These are phyloP conservation scores for Diversispora eburnea DNA, from an alignment of 192 early-diverging fungal species.

Conservation along the genomic window DNA sequence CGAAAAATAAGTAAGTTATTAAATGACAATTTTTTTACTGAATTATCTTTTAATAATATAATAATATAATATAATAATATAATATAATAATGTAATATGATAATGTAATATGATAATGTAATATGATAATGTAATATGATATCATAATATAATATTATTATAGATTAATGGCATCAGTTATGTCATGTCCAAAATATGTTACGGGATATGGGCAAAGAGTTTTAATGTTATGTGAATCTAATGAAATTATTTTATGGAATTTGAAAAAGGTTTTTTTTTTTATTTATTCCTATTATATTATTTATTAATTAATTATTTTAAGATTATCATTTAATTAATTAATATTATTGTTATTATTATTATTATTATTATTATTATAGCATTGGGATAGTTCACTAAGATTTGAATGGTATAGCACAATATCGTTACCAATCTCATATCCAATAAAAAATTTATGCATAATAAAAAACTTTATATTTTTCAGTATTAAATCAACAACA, in stretches of 20 bases:
- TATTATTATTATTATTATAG: not conserved
- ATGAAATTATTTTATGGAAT: conserved; percentile 1
- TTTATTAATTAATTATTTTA: too few relatives aligned
- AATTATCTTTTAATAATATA: not conserved
- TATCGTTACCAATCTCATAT: not conserved
- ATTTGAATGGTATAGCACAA: not conserved
- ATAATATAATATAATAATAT: not conserved
- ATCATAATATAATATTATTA: not conserved
- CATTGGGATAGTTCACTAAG: not conserved
- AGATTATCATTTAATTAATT: not conserved
- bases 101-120: too few relatives aligned
- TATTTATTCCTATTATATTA: too few relatives aligned
- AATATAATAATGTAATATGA: too few relatives aligned
- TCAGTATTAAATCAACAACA: too few relatives aligned
- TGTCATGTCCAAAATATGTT: not conserved
- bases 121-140: too few relatives aligned
- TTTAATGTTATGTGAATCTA: conserved; percentile 9
- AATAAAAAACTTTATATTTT: not conserved
- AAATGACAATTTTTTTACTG: not conserved
- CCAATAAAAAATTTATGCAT: not conserved
- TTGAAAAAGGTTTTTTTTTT: not conserved
- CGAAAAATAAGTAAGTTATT: not conserved
- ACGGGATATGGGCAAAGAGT: not conserved
- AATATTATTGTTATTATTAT: not conserved
- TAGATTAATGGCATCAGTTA: not conserved